Percentiles rank a stretch among this genome's conserved stretches.
phyloP scores from a whole-genome alignment of 2,329 filamentous ascomycete genomes.

The Ploettnerulaceae sp. region DNA sequence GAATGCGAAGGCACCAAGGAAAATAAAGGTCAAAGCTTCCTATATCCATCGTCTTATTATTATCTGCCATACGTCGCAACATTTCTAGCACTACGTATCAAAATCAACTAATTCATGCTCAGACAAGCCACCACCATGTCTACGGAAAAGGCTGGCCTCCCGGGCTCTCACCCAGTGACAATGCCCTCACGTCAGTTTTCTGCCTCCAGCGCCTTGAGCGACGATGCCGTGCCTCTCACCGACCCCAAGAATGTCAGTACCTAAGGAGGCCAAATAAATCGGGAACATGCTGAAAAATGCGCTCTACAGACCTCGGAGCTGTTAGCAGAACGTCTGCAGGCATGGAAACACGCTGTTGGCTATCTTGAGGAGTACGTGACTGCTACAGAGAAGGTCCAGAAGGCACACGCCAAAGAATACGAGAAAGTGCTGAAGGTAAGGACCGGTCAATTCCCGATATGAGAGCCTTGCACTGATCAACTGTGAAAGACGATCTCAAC shows the following conservation, averaged over 20 bases:
- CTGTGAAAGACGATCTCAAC: slow-evolving; percentile 66
- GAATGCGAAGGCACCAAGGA: too few species aligned
- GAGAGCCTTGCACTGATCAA: background rate
- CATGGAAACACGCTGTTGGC: slow-evolving; percentile 91
- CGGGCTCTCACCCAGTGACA: slow-evolving; percentile 25
- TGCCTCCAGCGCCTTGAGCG: slow-evolving; percentile 24
- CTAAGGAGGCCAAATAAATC: background rate
- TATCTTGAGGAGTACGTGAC: slow-evolving; percentile 88
- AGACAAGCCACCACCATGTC: slow-evolving; percentile 27
- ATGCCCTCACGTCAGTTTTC: slow-evolving; percentile 29
- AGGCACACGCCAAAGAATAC: slow-evolving; percentile 85
- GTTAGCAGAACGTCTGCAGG: slow-evolving; percentile 80
- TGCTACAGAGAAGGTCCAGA: slow-evolving; percentile 81
- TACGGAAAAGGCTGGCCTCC: slow-evolving; percentile 22
- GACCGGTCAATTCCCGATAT: background rate
- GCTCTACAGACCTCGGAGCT: slow-evolving; percentile 64
- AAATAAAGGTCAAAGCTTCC: too few species aligned
- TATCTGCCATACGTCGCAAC: too few species aligned
- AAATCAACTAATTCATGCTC: slow-evolving; percentile 20
- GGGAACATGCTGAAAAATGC: slow-evolving; percentile 11
- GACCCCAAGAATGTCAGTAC: slow-evolving; percentile 32
- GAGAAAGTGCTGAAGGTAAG: slow-evolving; percentile 83
- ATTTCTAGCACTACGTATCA: background rate
- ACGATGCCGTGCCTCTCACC: slow-evolving; percentile 29
- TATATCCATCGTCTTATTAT: too few species aligned